phyloP scores from a whole-genome alignment of 805 yeast genomes.

The Wickerhamomyces strasburgensis region DNA sequence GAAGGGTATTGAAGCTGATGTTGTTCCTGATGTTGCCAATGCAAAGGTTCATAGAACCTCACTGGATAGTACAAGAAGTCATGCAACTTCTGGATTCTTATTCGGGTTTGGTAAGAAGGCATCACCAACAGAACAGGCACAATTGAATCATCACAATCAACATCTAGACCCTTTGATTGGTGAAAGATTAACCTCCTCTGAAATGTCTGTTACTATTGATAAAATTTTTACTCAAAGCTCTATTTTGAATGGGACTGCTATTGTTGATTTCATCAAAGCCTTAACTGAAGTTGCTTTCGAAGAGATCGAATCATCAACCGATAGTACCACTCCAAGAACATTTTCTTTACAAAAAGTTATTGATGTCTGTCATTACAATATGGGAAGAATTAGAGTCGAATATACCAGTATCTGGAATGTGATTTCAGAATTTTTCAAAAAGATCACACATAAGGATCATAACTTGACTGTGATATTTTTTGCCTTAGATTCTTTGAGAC shows the following conservation, averaged over 20 bases:
- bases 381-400: conserved; percentile 92
- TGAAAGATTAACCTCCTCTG: conserved; percentile 54
- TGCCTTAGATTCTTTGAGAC: conserved; percentile 92
- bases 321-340: conserved; percentile 78
- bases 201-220: conserved; percentile 76
- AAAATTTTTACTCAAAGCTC: conserved; percentile 82
- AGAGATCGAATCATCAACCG: conserved; percentile 85
- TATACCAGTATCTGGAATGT: conserved; percentile 96
- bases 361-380: conserved; percentile 95
- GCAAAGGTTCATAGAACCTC: conserved; percentile 54
- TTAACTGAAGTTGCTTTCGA: conserved; percentile 82
- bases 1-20: conserved; percentile 77
- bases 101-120: conserved; percentile 51
- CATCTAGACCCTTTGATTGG: conserved; percentile 57
- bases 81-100: conserved; percentile 42
- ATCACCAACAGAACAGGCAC: conserved; percentile 62
- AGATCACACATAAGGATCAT: conserved; percentile 67
- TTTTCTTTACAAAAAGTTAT: conserved; percentile 93
- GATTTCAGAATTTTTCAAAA: conserved; percentile 85
- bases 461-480: conserved; percentile 77
- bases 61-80: conserved; percentile 43
- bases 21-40: conserved; percentile 78
- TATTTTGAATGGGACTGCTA: conserved; percentile 74
- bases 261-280: conserved; percentile 82
- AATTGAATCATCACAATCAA: conserved; percentile 67